phyloP scores from a whole-genome alignment of 495 filamentous ascomycete genomes.

The Lasiosphaeris hirsuta region DNA sequence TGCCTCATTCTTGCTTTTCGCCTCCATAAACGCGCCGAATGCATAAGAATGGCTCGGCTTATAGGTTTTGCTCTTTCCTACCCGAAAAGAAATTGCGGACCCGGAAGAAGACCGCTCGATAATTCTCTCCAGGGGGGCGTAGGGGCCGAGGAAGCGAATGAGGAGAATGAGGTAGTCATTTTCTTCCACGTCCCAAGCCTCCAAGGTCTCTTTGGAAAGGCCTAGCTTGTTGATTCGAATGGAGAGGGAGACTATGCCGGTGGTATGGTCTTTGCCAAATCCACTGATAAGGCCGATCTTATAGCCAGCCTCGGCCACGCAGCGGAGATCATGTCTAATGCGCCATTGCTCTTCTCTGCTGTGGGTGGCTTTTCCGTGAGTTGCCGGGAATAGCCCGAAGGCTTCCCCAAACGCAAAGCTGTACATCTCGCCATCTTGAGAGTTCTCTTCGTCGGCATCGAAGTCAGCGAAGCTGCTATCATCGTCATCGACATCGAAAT shows the following conservation, averaged over 20 bases:
- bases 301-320: constrained; percentile 64
- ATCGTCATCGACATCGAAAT: constrained; percentile 31
- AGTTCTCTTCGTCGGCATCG: constrained; percentile 29
- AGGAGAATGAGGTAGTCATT: constrained; percentile 74
- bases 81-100: constrained; percentile 31
- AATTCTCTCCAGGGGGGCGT: constrained; percentile 48
- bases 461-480: constrained; percentile 25
- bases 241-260: constrained; percentile 59
- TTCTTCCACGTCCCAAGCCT: constrained; percentile 69
- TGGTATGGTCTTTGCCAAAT: constrained; percentile 33
- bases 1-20: neutral
- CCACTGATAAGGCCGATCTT: constrained; percentile 63
- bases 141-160: constrained; percentile 61
- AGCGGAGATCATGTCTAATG: constrained; percentile 61
- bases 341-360: constrained; percentile 18
- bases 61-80: constrained; percentile 52
- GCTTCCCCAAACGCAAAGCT: constrained; percentile 24
- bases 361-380: neutral
- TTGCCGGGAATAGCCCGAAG: constrained; percentile 15
- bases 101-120: constrained; percentile 3
- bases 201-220: constrained; percentile 71
- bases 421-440: constrained; percentile 25
- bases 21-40: constrained; percentile 46
- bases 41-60: constrained; percentile 54
- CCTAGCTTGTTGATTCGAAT: constrained; percentile 66